phyloP scores from a whole-genome alignment of 768 basidiomycete genomes.

The Myochromella boudieri region DNA sequence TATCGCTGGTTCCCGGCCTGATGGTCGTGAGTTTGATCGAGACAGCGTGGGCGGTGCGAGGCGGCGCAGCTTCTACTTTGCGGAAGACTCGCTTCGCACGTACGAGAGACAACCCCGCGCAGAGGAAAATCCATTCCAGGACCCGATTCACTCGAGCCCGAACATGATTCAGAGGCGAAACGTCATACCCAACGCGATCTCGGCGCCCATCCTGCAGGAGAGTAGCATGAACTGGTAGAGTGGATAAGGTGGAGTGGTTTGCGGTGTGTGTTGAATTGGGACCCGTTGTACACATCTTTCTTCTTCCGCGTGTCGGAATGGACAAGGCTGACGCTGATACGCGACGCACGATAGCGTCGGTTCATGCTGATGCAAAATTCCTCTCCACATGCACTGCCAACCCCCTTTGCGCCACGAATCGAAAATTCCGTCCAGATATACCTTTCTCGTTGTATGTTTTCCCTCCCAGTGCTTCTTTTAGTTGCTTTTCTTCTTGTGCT shows the following conservation, averaged over 20 bases:
- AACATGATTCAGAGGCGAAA: constrained; percentile 48
- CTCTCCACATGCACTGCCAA: neutral
- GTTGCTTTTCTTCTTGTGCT: constrained; percentile 6
- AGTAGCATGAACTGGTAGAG: constrained; percentile 84
- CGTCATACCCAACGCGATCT: constrained; percentile 63
- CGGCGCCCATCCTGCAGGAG: constrained; percentile 74
- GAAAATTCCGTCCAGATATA: constrained; percentile 14
- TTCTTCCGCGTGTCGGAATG: too few relatives aligned
- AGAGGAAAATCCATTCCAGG: neutral
- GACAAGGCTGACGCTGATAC: too few relatives aligned
- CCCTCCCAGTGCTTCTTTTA: constrained; percentile 4
- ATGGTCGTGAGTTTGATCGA: constrained; percentile 75
- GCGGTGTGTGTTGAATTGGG: too few relatives aligned
- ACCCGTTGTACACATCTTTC: too few relatives aligned
- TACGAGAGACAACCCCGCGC: constrained; percentile 31
- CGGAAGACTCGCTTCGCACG: constrained; percentile 78
- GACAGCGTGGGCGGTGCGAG: constrained; percentile 74
- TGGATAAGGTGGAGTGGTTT: too few relatives aligned
- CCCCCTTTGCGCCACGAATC: neutral
- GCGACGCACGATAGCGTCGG: constrained; percentile 1
- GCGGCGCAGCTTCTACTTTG: constrained; percentile 81
- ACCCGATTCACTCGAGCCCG: too few relatives aligned
- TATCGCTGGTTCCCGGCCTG: constrained; percentile 47
- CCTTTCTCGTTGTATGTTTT: constrained; percentile 8
- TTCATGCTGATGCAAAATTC: neutral